These are phyloP conservation scores for Yarrowia sp. DNA, from an alignment of 805 yeast genomes.

Conservation along the genomic window DNA sequence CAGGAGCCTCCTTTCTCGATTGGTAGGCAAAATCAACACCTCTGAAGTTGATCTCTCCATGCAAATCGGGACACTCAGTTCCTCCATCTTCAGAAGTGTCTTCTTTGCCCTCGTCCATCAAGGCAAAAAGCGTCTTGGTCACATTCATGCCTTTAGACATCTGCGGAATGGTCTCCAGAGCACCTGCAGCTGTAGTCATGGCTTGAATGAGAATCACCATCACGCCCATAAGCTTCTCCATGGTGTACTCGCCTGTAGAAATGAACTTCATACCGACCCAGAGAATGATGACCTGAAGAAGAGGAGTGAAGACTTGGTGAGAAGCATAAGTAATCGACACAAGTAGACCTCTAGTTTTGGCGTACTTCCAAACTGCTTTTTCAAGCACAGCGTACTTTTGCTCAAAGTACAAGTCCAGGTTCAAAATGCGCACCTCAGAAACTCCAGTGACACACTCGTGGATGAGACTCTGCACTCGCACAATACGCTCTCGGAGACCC, in stretches of 20 bases:
- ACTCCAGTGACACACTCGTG: slow-evolving; percentile 58
- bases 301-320: slow-evolving; percentile 51
- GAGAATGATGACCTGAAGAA: slow-evolving; percentile 69
- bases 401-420: slow-evolving; percentile 51
- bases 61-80: background rate
- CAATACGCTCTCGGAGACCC: slow-evolving; percentile 47
- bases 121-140: slow-evolving; percentile 10
- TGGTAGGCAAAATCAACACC: slow-evolving; percentile 46
- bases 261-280: slow-evolving; percentile 80
- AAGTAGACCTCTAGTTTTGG: slow-evolving; percentile 52
- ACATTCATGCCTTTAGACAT: slow-evolving; percentile 64
- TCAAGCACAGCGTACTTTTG: slow-evolving; percentile 41
- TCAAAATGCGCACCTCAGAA: slow-evolving; percentile 60
- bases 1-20: slow-evolving; percentile 26
- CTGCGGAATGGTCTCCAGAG: slow-evolving; percentile 71
- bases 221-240: slow-evolving; percentile 62
- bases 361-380: slow-evolving; percentile 41
- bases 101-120: background rate
- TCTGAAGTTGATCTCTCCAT: slow-evolving; percentile 42
- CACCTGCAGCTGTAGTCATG: slow-evolving; percentile 56
- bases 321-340: slow-evolving; percentile 69
- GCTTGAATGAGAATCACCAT: slow-evolving; percentile 73
- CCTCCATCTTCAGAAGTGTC: background rate
- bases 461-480: slow-evolving; percentile 35
- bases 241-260: slow-evolving; percentile 53